Conservation (phyloP, 129 eudicot genomes). For the Artemisia tridentata region DNA sequence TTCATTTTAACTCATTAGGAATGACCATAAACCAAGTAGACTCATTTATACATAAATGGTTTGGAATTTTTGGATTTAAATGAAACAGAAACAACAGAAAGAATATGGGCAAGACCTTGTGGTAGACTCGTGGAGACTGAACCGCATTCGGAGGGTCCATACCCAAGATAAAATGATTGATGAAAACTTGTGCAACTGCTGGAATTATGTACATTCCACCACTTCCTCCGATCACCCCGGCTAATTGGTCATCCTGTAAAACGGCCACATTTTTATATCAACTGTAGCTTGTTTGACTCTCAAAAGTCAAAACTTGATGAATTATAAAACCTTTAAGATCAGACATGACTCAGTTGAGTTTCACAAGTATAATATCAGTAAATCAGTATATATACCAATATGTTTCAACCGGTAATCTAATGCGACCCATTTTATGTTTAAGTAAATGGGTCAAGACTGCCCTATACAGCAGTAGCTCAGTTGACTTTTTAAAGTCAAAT, state of each 20-base stretch:
- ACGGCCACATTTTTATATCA: neutral
- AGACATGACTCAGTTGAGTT: neutral
- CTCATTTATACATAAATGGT: too few species aligned
- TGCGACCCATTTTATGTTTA: too few species aligned
- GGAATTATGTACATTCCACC: slow-evolving; percentile 86
- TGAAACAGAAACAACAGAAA: neutral
- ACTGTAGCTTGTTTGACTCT: neutral
- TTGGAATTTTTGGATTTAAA: too few species aligned
- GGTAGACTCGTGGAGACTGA: slow-evolving; percentile 85
- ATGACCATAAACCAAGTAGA: too few species aligned
- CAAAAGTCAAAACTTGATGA: neutral
- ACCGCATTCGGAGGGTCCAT: slow-evolving; percentile 79
- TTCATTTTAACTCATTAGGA: too few species aligned
- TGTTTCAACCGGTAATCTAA: too few species aligned
- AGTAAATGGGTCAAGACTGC: too few species aligned
- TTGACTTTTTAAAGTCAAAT: slow-evolving; percentile 6
- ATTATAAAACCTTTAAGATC: too few species aligned
- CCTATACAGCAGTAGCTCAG: neutral
- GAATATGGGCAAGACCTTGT: slow-evolving; percentile 45
- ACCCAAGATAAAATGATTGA: slow-evolving; percentile 78
- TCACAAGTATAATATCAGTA: neutral
- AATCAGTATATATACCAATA: too few species aligned
- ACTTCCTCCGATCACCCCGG: slow-evolving; percentile 94
- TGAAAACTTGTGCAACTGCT: slow-evolving; percentile 82
- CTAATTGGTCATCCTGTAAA: slow-evolving; percentile 73